Evolutionary conservation across 345 rosid species (phyloP), one percentile per base, ranked within the genome.

Genomic region (Laguncularia racemosa): DNA sequence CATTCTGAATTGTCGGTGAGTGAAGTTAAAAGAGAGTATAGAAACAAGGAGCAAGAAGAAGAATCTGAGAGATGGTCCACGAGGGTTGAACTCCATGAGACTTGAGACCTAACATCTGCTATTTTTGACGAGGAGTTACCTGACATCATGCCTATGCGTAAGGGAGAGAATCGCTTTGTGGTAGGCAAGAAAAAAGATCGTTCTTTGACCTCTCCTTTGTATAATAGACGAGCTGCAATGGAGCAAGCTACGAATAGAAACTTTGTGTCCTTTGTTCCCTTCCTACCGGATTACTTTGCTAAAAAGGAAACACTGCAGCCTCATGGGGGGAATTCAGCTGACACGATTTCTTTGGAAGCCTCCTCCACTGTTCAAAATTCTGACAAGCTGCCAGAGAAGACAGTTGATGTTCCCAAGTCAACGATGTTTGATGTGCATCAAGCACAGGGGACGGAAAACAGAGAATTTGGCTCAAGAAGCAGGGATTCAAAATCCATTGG

Each of bases 111-210:
- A 16, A 79, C 74, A 44, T 74, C 61, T 62, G 53, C 67, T 38
- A 69, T 68, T 61, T 64, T 79, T 0, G 81, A 82, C 50, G 82
- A 82, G 56, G 86, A 61, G 54, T 93, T 79, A 64, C 81, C 90
- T 1, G 84, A 85, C 48, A 79, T 64, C 60, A 89, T 83, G 97
- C 95, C 97, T 1, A 73, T 73, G 84, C 89, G 76, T 2, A 78
- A 85, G 81, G 96, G 90, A 18, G 95, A 84, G 60, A 85, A 82
- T 68, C 76, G 72, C 61, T 89, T 89, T 75, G 95, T 90, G 14
- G 84, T 83, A 38, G 81, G 81, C 83, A 87, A 81, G 68, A 81
- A 81, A 68, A 87, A 85, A 75, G 88, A 85, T 44, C 96, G 87
- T 28, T 75, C 88, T 57, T 76, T 84, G 71, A 81, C 84, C 57